These are phyloP conservation scores for Phaseolus lunatus DNA, from an alignment of 306 rosid species.

Conservation along the genomic window DNA sequence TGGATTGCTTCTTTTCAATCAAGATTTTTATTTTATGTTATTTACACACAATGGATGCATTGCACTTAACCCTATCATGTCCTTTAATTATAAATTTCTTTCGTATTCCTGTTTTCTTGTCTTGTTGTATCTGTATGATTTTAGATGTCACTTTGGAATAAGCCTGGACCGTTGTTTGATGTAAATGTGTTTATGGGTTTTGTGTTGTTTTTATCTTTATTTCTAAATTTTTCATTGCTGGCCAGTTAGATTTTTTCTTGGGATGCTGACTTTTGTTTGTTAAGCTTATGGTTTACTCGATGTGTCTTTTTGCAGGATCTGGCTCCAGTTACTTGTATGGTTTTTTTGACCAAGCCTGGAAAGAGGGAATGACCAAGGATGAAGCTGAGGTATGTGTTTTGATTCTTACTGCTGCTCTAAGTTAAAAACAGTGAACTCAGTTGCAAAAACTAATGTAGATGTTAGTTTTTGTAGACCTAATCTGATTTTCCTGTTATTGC, in stretches of 20 bases:
- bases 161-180: not conserved
- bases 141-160: slow-evolving; percentile 11
- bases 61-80: not conserved
- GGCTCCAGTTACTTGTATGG: slow-evolving; percentile 98
- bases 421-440: slow-evolving; percentile 9
- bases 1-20: not conserved
- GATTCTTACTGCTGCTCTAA: slow-evolving; percentile 25
- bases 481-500: not conserved
- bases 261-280: slow-evolving; percentile 15
- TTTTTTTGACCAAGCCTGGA: slow-evolving; percentile 97
- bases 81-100: not conserved
- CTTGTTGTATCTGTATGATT: slow-evolving; percentile 3
- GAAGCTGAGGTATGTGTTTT: slow-evolving; percentile 89
- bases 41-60: not conserved
- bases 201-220: not conserved
- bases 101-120: not conserved
- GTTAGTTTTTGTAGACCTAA: slow-evolving; percentile 13
- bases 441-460: slow-evolving; percentile 24
- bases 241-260: not conserved
- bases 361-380: slow-evolving; percentile 94
- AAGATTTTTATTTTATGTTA: not conserved
- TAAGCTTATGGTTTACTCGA: slow-evolving; percentile 31
- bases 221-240: not conserved
- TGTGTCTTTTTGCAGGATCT: slow-evolving; percentile 68
- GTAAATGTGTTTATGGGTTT: slow-evolving; percentile 3